Conservation (phyloP, 352 stramenopile species). For the Phytophthora sp. region DNA sequence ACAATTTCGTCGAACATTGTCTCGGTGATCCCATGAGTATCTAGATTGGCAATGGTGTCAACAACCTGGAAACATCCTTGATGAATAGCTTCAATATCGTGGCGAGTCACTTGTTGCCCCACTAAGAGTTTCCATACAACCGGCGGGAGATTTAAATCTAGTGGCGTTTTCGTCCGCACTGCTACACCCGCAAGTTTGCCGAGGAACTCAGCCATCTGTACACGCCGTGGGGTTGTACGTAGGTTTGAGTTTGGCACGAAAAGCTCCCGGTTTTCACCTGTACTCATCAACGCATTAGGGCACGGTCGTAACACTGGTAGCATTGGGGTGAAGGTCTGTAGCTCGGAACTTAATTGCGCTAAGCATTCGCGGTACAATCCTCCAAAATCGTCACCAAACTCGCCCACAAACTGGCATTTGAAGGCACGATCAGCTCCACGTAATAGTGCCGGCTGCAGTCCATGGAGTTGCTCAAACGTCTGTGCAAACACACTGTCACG, state of each 20-base stretch:
- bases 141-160: constrained; percentile 91
- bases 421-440: constrained; percentile 88
- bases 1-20: constrained; percentile 92
- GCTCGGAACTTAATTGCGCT: constrained; percentile 86
- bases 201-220: constrained; percentile 94
- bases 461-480: constrained; percentile 86
- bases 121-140: constrained; percentile 95
- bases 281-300: constrained; percentile 85
- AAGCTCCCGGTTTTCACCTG: constrained; percentile 90
- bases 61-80: constrained; percentile 88
- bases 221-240: constrained; percentile 48
- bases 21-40: constrained; percentile 79
- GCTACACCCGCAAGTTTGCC: constrained; percentile 95
- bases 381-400: constrained; percentile 92
- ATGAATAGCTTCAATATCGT: constrained; percentile 89
- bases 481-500: constrained; percentile 88
- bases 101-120: constrained; percentile 65
- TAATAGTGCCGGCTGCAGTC: constrained; percentile 84
- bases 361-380: constrained; percentile 91
- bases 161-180: constrained; percentile 92
- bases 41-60: constrained; percentile 88
- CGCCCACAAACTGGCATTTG: constrained; percentile 92
- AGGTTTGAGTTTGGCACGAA: constrained; percentile 82
- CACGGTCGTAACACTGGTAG: constrained; percentile 88
- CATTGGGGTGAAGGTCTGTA: constrained; percentile 74